Conservation (phyloP, 768 basidiomycete species). For the Sutorius australiensis region DNA sequence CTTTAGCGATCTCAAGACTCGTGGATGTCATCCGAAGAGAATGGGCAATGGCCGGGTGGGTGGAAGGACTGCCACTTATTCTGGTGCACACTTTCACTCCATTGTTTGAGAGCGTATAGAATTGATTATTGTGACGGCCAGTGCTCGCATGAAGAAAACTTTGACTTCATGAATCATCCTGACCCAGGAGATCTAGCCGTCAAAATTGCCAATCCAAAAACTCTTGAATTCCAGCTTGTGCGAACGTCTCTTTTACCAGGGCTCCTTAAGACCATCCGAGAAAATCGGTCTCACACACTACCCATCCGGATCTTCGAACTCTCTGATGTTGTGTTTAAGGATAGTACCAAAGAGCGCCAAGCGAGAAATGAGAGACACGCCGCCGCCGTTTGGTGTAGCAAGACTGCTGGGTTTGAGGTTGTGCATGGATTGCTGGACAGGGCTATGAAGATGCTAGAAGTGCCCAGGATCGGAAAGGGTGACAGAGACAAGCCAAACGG, state of each 20-base stretch:
- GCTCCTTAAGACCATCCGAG: conserved; percentile 92
- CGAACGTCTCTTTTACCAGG: conserved; percentile 95
- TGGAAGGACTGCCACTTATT: conserved; percentile 91
- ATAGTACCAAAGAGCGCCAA: conserved; percentile 70
- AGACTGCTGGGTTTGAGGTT: conserved; percentile 94
- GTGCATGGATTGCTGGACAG: conserved; percentile 93
- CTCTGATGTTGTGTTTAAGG: conserved; percentile 91
- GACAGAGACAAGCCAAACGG: conserved; percentile 62
- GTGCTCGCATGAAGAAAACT: conserved; percentile 99
- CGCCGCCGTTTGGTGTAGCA: conserved; percentile 93
- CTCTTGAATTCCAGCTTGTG: conserved; percentile 96
- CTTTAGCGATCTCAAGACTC: conserved; percentile 83
- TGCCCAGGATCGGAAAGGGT: conserved; percentile 66
- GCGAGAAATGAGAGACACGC: conserved; percentile 85
- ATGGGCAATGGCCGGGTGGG: conserved; percentile 94
- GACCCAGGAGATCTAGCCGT: conserved; percentile 83
- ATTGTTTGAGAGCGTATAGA: background rate
- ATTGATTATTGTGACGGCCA: conserved; percentile 30
- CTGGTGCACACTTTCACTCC: conserved; percentile 47
- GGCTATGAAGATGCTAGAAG: conserved; percentile 93
- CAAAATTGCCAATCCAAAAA: conserved; percentile 95
- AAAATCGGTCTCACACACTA: conserved; percentile 90
- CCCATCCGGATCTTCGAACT: conserved; percentile 94
- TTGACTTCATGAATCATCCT: conserved; percentile 81
- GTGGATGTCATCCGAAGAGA: conserved; percentile 85